Evolutionary conservation across 2,329 filamentous ascomycete species (phyloP).

Genomic region (Zasmidium angulare): DNA sequence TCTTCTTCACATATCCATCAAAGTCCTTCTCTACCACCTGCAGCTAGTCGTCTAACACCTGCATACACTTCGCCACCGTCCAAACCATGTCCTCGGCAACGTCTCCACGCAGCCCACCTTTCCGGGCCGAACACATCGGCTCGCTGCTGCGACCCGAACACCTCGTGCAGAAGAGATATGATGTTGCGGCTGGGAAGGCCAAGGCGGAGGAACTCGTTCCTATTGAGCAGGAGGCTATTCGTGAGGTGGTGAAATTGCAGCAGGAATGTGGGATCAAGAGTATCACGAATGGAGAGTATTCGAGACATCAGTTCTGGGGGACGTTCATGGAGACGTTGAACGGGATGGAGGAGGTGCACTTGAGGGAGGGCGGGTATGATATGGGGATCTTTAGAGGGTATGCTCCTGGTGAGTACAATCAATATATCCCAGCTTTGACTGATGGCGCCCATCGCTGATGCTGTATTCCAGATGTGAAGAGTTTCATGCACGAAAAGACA

Average conservation of each 20-base stretch:
- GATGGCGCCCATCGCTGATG: neutral
- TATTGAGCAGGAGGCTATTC: constrained; percentile 34
- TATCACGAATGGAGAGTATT: constrained; percentile 37
- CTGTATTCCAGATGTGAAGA: constrained; percentile 55
- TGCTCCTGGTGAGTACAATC: constrained; percentile 54
- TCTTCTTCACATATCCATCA: neutral
- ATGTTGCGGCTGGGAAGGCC: constrained; percentile 40
- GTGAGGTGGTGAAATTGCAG: constrained; percentile 34
- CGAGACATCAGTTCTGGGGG: constrained; percentile 33
- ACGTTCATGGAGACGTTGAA: constrained; percentile 38
- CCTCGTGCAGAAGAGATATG: constrained; percentile 59
- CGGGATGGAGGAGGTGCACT: constrained; percentile 52
- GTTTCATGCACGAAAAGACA: constrained; percentile 59
- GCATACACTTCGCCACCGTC: neutral
- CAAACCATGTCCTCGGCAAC: neutral
- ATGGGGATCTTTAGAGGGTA: constrained; percentile 57
- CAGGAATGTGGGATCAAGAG: constrained; percentile 34
- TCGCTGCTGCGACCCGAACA: constrained; percentile 66
- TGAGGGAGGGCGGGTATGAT: constrained; percentile 35
- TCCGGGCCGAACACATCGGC: constrained; percentile 70
- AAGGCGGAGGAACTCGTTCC: constrained; percentile 28
- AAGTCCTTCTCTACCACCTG: neutral
- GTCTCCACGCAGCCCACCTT: constrained; percentile 53
- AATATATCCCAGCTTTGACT: too few species aligned
- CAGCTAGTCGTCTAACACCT: neutral